Evolutionary conservation across 768 basidiomycete genomes (phyloP), one percentile per base, ranked within the genome.

Genomic region (Mycena leptocephala): DNA sequence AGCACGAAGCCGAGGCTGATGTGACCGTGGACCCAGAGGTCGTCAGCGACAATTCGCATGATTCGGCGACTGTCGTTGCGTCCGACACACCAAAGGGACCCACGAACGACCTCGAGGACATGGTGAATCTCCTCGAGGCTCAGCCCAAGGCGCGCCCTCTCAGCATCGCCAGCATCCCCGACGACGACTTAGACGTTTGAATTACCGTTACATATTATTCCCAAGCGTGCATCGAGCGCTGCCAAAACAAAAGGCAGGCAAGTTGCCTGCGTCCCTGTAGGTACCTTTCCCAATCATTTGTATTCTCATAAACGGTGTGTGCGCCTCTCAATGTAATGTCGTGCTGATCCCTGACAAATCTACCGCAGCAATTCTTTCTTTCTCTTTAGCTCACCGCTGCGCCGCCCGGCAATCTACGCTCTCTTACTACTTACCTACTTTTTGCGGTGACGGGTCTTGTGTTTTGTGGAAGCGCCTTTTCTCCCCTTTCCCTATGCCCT

Each of bases 91-190:
- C 22, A 63, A 62, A 71, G 46, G 70, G n/a, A 13, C 62, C 79
- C 18, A 87, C 82, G 20, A 82, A 86, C 68, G 91, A 93, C 35
- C 86, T 93, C 35, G 94, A 92, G 82, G 90, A 91, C 70, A 91
- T 95, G 66, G 91, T 95, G 75, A 91, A 89, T 79, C 87, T 94
- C 78, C 90, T 95, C 16, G 92, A 95, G 84, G 80, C 87, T 1
- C 81, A 77, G 35, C 79, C 85, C 56, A 90, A 89, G 77, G 80
- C 84, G 14, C 86, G 85, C 64, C 86, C 87, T 26, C 83, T 84
- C 70, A 89, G 86, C 82, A 87, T 89, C 64, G 81, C 83, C 62
- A 88, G 85, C 82, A 91, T 92, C 75, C 90, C 91, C 61, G 90
- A 91, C 75, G 90, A 63, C 41, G 64, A 91, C 63, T 28, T 78